Evolutionary conservation across 139 green algal species (phyloP).

Genomic region (Chlamydomonas incerta): DNA sequence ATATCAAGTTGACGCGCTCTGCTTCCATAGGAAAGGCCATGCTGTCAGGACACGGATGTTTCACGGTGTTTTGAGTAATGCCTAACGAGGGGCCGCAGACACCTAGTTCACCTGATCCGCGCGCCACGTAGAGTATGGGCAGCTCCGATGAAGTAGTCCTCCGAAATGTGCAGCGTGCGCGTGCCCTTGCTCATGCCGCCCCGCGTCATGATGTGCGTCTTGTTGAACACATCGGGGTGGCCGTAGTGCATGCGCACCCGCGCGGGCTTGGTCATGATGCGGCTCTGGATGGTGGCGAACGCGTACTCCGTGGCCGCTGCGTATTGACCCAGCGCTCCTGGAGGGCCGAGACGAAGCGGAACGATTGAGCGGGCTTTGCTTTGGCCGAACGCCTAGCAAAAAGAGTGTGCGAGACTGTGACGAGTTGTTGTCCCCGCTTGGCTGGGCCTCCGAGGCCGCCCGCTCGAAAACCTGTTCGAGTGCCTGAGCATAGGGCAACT

Average conservation of each 20-base stretch:
- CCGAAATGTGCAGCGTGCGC: conserved; percentile 68
- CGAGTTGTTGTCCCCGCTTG: too few relatives aligned
- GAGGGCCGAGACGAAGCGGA: not conserved
- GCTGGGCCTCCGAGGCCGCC: too few relatives aligned
- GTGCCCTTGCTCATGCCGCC: conserved; percentile 57
- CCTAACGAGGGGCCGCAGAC: too few relatives aligned
- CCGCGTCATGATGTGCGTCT: conserved; percentile 82
- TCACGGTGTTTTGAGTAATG: too few relatives aligned
- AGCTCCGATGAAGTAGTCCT: conserved; percentile 81
- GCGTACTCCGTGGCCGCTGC: conserved; percentile 80
- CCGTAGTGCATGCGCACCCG: conserved; percentile 17
- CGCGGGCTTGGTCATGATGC: conserved; percentile 80
- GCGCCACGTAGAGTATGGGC: conserved; percentile 81
- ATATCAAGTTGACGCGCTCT: too few relatives aligned
- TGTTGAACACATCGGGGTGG: conserved; percentile 91
- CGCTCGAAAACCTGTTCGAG: too few relatives aligned
- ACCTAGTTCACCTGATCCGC: conserved; percentile 60
- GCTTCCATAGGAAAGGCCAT: too few relatives aligned
- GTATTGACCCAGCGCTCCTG: conserved; percentile 73
- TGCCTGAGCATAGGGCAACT: too few relatives aligned
- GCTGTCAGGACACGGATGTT: too few relatives aligned
- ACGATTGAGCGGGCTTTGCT: too few relatives aligned
- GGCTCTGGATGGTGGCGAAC: conserved; percentile 85
- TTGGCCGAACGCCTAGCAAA: too few relatives aligned
- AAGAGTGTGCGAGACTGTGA: too few relatives aligned